phyloP scores from a whole-genome alignment of 305 asterid genomes.

The Caryopteris hybrid region DNA sequence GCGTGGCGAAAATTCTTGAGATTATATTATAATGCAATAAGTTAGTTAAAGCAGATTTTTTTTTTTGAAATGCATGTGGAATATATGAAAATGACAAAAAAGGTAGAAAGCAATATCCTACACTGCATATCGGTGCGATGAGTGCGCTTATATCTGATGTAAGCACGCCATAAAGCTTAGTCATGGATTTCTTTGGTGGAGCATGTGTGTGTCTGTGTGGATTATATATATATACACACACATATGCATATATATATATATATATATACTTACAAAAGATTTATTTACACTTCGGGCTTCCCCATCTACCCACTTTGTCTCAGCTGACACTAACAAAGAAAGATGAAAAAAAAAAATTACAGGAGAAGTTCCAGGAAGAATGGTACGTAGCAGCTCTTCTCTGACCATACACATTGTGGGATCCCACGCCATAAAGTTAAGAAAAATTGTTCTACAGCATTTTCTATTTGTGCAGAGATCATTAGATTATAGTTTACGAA shows the following conservation, averaged over 20 bases:
- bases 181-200: constrained; percentile 28
- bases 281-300: not conserved
- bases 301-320: constrained; percentile 29
- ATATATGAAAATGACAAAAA: not conserved
- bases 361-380: constrained; percentile 9
- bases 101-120: not conserved
- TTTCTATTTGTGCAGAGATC: no score
- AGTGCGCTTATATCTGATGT: constrained; percentile 32
- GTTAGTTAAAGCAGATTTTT: constrained; percentile 47
- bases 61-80: not conserved
- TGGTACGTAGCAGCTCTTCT: constrained; percentile 21
- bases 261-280: not conserved
- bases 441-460: no score
- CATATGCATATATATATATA: not conserved
- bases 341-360: not conserved
- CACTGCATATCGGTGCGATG: constrained; percentile 11
- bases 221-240: no score
- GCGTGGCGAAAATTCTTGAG: constrained; percentile 23
- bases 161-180: constrained; percentile 21
- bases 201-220: not conserved
- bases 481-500: no score
- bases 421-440: no score
- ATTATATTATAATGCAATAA: constrained; percentile 18
- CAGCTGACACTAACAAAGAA: constrained; percentile 11
- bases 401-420: constrained; percentile 22